Base-by-base conservation (phyloP, 2,329 filamentous ascomycete genomes). In the Clarireedia paspali region DNA sequence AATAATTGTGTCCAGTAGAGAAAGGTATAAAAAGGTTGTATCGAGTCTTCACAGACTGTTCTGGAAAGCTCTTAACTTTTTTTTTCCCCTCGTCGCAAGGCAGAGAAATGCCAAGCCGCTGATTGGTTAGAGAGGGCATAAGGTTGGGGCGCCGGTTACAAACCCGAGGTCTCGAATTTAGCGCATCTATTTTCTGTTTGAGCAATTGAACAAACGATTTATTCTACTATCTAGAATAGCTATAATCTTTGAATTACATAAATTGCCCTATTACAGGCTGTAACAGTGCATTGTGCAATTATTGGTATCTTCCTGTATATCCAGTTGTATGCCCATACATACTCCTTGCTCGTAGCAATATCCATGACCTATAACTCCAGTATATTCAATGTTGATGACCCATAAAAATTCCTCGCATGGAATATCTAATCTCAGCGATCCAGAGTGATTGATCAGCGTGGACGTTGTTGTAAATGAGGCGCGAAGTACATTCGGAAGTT, bases 401-500 rank as follows among this genome's bases (percentile, higher is more conserved):
- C 30, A 12, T 9, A 10, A 34, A 34, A 34, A 20, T 20, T 20
- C 10, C 30, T 34, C 30, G 9, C 12, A 34, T 34, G 12, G 30
- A 34, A 34, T 34, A 34, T 34, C 9, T 4, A 26, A 24, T 5
- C 20, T 30, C 26, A 30, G 10, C 20, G 6, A 27, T 24, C 6
- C 26, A 10, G 24, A 24, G 23, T 47, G n/a, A 45, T 1, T 6
- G 20, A 30, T 47, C 24, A 47, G 17, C 27, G 39, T 40, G 49
- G 39, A 30, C 30, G 63, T 60, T 52, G 64, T 26, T 48, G 65
- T 53, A 62, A 55, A 48, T 64, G 64, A 27, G 70, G 70, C n/a
- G 67, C 60, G 56, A 73, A 73, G 59, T 66, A 62, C 66, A 70
- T 68, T 9, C 70, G 65, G 51, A 73, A 72, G 50, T 66, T 70